These are phyloP conservation scores for Chalciporus chontae DNA, from an alignment of 768 basidiomycete species.

Conservation along the genomic window DNA sequence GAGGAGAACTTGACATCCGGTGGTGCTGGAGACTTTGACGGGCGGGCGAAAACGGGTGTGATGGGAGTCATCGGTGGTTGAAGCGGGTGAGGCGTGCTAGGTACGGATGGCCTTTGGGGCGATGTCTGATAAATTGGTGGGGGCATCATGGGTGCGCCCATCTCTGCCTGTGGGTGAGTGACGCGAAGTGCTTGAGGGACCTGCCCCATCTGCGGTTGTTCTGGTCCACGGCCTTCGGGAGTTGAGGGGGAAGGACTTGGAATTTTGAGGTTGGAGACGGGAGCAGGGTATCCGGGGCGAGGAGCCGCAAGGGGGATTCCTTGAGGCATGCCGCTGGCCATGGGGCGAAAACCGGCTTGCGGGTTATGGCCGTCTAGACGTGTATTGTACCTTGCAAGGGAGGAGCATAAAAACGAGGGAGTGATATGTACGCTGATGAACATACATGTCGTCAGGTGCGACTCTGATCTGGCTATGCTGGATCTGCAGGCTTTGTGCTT, in stretches of 20 bases:
- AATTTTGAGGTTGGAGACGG: slow-evolving; percentile 62
- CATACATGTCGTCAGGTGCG: slow-evolving; percentile 67
- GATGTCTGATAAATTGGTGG: slow-evolving; percentile 32
- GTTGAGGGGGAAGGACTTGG: slow-evolving; percentile 44
- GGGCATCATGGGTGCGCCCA: slow-evolving; percentile 25
- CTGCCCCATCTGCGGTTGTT: slow-evolving; percentile 28
- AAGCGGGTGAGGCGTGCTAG: slow-evolving; percentile 66
- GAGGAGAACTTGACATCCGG: slow-evolving; percentile 47
- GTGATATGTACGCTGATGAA: slow-evolving; percentile 12
- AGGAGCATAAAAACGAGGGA: slow-evolving; percentile 2
- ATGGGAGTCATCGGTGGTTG: slow-evolving; percentile 78
- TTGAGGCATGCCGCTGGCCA: slow-evolving; percentile 34
- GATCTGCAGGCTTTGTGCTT: slow-evolving; percentile 37
- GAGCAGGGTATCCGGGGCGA: slow-evolving; percentile 70
- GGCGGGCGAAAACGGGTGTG: slow-evolving; percentile 71
- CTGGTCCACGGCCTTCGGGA: slow-evolving; percentile 23
- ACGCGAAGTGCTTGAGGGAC: slow-evolving; percentile 25
- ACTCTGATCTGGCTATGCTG: slow-evolving; percentile 49
- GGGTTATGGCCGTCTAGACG: slow-evolving; percentile 46
- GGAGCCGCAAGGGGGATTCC: slow-evolving; percentile 59
- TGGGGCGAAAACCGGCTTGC: slow-evolving; percentile 47
- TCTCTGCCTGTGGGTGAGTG: slow-evolving; percentile 17
- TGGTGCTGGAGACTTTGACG: slow-evolving; percentile 36
- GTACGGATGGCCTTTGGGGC: slow-evolving; percentile 34
- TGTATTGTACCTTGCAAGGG: slow-evolving; percentile 53